phyloP scores from a whole-genome alignment of 805 yeast species.

The Wickerhamiella nectarea region DNA sequence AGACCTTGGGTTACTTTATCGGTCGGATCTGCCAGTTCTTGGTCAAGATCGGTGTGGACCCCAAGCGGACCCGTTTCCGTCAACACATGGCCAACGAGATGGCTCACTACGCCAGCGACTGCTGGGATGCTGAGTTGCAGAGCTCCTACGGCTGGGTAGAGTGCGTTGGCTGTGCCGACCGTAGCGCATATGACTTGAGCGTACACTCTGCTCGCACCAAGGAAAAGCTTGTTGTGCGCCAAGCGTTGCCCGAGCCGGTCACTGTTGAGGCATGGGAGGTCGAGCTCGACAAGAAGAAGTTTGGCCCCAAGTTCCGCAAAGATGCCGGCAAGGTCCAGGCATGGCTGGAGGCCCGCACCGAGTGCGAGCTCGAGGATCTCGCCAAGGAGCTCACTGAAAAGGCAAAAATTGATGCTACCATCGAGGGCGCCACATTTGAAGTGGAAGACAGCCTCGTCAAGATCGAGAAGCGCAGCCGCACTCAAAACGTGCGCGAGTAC shows the following conservation, averaged over 20 bases:
- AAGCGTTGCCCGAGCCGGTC: conserved; percentile 71
- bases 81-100: conserved; percentile 97
- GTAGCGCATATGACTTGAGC: conserved; percentile 93
- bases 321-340: conserved; percentile 87
- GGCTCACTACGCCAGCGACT: conserved; percentile 99
- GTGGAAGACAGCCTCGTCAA: conserved; percentile 57
- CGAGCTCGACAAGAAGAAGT: conserved; percentile 83
- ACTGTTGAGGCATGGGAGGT: conserved; percentile 74
- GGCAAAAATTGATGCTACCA: conserved; percentile 51
- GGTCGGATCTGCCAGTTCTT: conserved; percentile 85
- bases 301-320: conserved; percentile 95
- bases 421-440: conserved; percentile 57
- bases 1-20: conserved; percentile 92
- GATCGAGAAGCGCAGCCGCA: conserved; percentile 64
- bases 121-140: conserved; percentile 98
- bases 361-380: conserved; percentile 70
- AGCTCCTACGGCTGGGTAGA: conserved; percentile 98
- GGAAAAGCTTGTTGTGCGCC: conserved; percentile 89
- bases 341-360: conserved; percentile 61
- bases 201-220: conserved; percentile 93
- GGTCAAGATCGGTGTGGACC: conserved; percentile 79
- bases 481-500: conserved; percentile 87
- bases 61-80: conserved; percentile 77
- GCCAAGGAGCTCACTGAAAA: conserved; percentile 49
- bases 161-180: conserved; percentile 99